phyloP scores from a whole-genome alignment of 352 stramenopile genomes.

The Phytopythium ostracodes region DNA sequence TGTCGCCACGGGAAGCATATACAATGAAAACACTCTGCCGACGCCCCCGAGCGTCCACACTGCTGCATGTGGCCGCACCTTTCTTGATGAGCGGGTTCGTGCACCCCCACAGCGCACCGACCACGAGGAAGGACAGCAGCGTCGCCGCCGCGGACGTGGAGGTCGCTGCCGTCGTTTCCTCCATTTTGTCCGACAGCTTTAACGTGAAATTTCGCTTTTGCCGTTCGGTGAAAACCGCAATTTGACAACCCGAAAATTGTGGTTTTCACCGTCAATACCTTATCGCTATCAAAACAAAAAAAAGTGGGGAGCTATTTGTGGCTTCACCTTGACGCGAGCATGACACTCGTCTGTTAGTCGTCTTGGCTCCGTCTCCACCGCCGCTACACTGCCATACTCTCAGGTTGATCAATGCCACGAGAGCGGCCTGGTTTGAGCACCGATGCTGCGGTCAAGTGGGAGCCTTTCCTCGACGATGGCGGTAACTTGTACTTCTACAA shows the following conservation, averaged over 20 bases:
- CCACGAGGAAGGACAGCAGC: slow-evolving; percentile 75
- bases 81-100: slow-evolving; percentile 84
- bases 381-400: neutral
- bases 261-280: neutral
- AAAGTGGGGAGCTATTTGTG: slow-evolving; percentile 5
- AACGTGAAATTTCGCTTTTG: neutral
- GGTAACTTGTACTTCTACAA: slow-evolving; percentile 82
- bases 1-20: slow-evolving; percentile 9
- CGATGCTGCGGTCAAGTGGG: slow-evolving; percentile 32
- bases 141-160: slow-evolving; percentile 18
- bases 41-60: neutral
- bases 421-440: neutral
- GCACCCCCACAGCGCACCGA: slow-evolving; percentile 84
- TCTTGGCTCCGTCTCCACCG: neutral
- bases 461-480: slow-evolving; percentile 57
- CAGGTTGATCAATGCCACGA: neutral
- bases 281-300: neutral
- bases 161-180: slow-evolving; percentile 13
- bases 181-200: neutral
- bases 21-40: too few relatives aligned
- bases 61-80: slow-evolving; percentile 22
- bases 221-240: neutral
- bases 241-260: neutral
- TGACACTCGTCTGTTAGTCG: neutral
- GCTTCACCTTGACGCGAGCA: neutral